Conservation (phyloP, 805 yeast species). For the Sporopachydermia quercuum region DNA sequence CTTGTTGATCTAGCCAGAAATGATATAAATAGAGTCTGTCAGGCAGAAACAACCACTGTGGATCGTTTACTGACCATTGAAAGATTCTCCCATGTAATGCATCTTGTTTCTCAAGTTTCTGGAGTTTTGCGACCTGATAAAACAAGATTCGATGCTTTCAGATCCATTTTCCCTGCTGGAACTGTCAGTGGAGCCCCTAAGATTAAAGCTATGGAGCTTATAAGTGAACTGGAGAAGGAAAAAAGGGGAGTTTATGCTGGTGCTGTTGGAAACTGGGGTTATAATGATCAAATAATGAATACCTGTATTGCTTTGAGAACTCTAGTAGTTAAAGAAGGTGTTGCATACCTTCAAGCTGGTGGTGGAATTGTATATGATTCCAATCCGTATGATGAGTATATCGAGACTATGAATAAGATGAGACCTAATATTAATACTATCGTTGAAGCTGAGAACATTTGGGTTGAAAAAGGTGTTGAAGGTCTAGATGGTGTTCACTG, state of each 20-base stretch:
- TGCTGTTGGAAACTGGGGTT: slow-evolving; percentile 97
- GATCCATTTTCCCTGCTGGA: slow-evolving; percentile 98
- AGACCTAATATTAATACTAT: slow-evolving; percentile 81
- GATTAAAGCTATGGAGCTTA: slow-evolving; percentile 90
- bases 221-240: slow-evolving; percentile 78
- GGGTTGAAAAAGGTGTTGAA: slow-evolving; percentile 34
- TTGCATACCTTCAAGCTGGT: slow-evolving; percentile 93
- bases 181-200: slow-evolving; percentile 98
- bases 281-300: slow-evolving; percentile 89
- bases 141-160: slow-evolving; percentile 90
- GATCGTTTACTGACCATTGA: slow-evolving; percentile 83
- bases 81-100: slow-evolving; percentile 94
- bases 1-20: slow-evolving; percentile 94
- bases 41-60: slow-evolving; percentile 69
- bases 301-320: slow-evolving; percentile 97
- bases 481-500: slow-evolving; percentile 3
- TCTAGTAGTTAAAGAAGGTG: slow-evolving; percentile 84
- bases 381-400: slow-evolving; percentile 88
- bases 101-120: slow-evolving; percentile 85
- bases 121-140: slow-evolving; percentile 77
- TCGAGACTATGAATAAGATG: slow-evolving; percentile 97
- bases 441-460: slow-evolving; percentile 76
- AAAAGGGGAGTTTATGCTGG: slow-evolving; percentile 97
- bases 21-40: slow-evolving; percentile 90
- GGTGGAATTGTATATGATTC: slow-evolving; percentile 96